Base-by-base conservation (phyloP, 2,329 filamentous ascomycete species). In the Ophiostoma ulmi region DNA sequence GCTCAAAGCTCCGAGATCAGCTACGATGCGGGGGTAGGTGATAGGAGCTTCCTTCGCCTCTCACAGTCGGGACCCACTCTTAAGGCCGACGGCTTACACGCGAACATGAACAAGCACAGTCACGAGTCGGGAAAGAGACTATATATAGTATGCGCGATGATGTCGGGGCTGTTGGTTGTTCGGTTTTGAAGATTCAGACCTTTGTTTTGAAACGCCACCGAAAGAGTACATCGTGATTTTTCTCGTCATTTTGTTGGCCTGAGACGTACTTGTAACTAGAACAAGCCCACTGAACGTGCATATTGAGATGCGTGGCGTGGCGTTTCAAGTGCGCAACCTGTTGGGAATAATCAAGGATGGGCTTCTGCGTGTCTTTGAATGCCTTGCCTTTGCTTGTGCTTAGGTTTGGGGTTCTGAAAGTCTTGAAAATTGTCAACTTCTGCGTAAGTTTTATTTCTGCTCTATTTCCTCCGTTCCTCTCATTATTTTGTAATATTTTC, bases 1-100 rank as follows among this genome's bases (percentile, higher is more conserved):
- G 52, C 52, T 26, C n/a, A 4, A 10, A 58, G 52, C 52, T 22
- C n/a, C 13, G n/a, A 14, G 5, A 4, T 17, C 5, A 0, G 5
- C 11, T n/a, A 39, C 55, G 26, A 35, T 63, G 63, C 63, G 63
- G 63, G 63, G 63, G 17, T 14, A 26, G 22, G 11, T 44, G 4
- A 5, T 22, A 63, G 58, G n/a, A 63, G 58, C 26, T 63, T 35
- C n/a, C 55, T 8, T 63, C 58, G 8, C 58, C 52, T 11, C 2
- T 11, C 2, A 10, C 17, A 13, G 5, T 3, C 22, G 2, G 17
- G 63, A 11, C 11, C 63, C 63, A 65, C 63, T 65, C 39, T n/a
- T n/a, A 22, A 38, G 35, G 20, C 36, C 63, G 36, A 39, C 63
- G 63, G 20, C 36, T 65, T 65, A 65, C 58, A 63, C 58, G 58